Evolutionary conservation across 2,329 filamentous ascomycete genomes (phyloP).

Genomic region (Cordyceps militaris): DNA sequence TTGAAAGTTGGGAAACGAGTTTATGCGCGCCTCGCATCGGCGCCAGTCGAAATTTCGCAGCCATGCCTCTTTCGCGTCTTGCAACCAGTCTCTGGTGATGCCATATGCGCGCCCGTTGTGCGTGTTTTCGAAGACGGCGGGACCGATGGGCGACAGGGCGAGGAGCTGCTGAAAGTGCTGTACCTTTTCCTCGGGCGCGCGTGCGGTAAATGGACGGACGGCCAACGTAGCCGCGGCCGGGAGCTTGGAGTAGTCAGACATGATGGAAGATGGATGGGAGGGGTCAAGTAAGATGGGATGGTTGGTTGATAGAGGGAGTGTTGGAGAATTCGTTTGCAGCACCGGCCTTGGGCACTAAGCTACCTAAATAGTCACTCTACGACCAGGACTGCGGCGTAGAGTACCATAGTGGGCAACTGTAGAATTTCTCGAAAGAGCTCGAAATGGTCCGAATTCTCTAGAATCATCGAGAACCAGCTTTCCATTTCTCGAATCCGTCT

Average conservation of each 20-base stretch:
- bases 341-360: background rate
- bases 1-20: conserved; percentile 42
- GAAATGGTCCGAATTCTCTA: background rate
- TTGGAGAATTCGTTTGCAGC: background rate
- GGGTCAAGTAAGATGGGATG: background rate
- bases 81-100: conserved; percentile 39
- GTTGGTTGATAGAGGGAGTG: background rate
- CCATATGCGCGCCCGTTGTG: conserved; percentile 36
- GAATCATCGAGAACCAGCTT: background rate
- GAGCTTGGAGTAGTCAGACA: conserved; percentile 11
- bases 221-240: conserved; percentile 6
- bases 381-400: background rate
- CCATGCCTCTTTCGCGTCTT: conserved; percentile 34
- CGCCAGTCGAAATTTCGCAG: conserved; percentile 40
- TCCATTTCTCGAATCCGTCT: background rate
- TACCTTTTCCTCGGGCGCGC: conserved; percentile 36
- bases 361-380: background rate
- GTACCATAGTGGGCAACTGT: background rate
- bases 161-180: conserved; percentile 39
- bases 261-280: background rate
- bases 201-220: conserved; percentile 29
- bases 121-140: conserved; percentile 41
- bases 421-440: background rate
- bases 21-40: conserved; percentile 29
- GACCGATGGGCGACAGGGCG: conserved; percentile 39